A percentile compares a stretch with the other conserved stretches of the same genome.
phyloP scores from a whole-genome alignment of 345 rosid species.

The Euphorbia lathyris region DNA sequence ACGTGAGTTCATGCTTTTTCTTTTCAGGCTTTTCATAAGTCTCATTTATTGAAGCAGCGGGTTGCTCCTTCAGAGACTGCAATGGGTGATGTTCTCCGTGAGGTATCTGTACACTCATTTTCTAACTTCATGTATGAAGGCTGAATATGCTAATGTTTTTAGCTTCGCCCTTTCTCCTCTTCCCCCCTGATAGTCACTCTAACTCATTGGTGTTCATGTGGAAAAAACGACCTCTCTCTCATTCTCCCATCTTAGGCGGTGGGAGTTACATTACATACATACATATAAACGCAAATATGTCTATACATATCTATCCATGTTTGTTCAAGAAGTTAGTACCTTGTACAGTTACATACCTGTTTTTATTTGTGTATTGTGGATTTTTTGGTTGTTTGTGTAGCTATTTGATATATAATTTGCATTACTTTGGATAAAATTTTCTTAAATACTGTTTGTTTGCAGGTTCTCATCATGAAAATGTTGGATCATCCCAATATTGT shows the following conservation, averaged over 20 bases:
- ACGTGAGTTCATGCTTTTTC: constrained; percentile 16
- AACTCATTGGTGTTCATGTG: not conserved
- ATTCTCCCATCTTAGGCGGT: not conserved
- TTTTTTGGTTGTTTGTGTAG: not conserved
- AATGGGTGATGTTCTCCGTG: constrained; percentile 94
- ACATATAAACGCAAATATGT: not conserved
- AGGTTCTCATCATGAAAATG: constrained; percentile 94
- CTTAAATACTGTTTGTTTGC: constrained; percentile 10
- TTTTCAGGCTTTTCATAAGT: constrained; percentile 88
- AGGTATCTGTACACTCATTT: constrained; percentile 43
- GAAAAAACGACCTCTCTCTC: not conserved
- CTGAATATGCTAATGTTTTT: too few relatives aligned
- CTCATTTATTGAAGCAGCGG: constrained; percentile 74
- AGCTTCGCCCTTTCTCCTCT: not conserved
- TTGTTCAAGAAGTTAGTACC: not conserved
- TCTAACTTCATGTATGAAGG: not conserved
- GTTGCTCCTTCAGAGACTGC: constrained; percentile 99
- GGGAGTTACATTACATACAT: not conserved
- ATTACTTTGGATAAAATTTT: not conserved
- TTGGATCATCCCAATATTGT: constrained; percentile 96
- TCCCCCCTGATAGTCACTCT: not conserved
- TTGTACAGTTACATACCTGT: not conserved
- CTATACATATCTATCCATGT: not conserved
- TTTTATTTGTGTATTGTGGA: constrained; percentile 2
- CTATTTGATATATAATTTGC: not conserved